Conservation (phyloP, 2,329 filamentous ascomycete species). For the Fusarium sp. region DNA sequence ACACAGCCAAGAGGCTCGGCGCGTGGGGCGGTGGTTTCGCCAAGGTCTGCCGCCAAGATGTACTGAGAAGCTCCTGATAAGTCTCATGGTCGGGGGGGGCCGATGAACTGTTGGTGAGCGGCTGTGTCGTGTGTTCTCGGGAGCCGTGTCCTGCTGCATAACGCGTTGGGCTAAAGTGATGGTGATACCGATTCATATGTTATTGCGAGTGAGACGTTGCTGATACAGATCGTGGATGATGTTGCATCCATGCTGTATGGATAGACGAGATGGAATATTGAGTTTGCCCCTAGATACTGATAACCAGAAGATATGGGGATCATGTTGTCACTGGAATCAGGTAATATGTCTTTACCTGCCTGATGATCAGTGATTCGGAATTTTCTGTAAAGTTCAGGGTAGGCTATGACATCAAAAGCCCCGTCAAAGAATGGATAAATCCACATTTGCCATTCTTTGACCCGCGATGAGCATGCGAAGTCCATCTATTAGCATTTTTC, state of each 20-base stretch:
- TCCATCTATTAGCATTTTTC: not conserved
- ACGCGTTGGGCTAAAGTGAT: not conserved
- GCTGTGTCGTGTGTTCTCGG: not conserved
- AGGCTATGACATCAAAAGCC: not conserved
- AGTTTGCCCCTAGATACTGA: not conserved
- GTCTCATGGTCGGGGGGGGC: not conserved
- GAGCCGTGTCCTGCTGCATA: not conserved
- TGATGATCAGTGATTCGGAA: not conserved
- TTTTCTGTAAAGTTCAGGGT: not conserved
- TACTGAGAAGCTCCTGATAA: not conserved
- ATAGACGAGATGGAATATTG: not conserved
- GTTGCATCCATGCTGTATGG: not conserved
- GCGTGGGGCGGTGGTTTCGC: conserved; percentile 8
- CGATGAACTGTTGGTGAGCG: not conserved
- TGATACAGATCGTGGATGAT: not conserved
- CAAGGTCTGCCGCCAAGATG: conserved; percentile 2
- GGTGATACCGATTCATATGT: not conserved
- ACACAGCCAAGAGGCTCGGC: conserved; percentile 17
- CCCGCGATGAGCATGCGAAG: not conserved
- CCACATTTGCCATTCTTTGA: not conserved
- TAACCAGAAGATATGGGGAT: not conserved
- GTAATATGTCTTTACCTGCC: not conserved
- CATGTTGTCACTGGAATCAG: not conserved
- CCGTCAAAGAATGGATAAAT: not conserved
- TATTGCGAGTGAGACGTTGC: not conserved